phyloP scores from a whole-genome alignment of 2,329 filamentous ascomycete species.

The Botrytis hyacinthi region DNA sequence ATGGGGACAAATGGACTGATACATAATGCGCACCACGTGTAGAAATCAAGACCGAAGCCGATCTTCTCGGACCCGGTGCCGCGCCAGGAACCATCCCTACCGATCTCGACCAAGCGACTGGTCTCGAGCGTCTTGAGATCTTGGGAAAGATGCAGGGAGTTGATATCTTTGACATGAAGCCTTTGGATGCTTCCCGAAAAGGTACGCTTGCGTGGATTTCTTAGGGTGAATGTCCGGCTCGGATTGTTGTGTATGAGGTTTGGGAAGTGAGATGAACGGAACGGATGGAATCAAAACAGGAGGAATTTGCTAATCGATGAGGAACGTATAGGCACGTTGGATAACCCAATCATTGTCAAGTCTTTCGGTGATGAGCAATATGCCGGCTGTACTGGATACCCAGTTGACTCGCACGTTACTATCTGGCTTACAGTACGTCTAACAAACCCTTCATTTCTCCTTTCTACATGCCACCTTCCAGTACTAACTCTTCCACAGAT shows the following conservation, averaged over 20 bases:
- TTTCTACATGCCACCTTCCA: neutral
- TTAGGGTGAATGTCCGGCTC: neutral
- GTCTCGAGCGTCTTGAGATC: constrained; percentile 97
- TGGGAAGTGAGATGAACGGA: neutral
- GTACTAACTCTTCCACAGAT: constrained; percentile 51
- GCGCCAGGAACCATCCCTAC: constrained; percentile 80
- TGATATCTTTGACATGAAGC: constrained; percentile 97
- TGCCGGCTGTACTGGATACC: constrained; percentile 90
- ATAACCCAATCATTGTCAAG: constrained; percentile 86
- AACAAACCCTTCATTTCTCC: neutral
- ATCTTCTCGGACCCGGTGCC: constrained; percentile 83
- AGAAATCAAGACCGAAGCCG: constrained; percentile 82
- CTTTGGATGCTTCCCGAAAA: constrained; percentile 83
- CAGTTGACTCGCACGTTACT: constrained; percentile 86
- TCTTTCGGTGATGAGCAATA: constrained; percentile 96
- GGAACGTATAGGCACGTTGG: constrained; percentile 67
- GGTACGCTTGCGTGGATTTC: constrained; percentile 50
- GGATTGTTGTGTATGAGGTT: neutral
- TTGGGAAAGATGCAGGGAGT: constrained; percentile 99
- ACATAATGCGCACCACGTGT: constrained; percentile 27
- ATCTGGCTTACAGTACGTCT: constrained; percentile 78
- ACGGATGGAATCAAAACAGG: neutral
- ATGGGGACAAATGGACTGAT: constrained; percentile 23
- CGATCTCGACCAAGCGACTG: constrained; percentile 93
- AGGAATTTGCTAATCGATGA: constrained; percentile 23